Percentiles rank a stretch among this genome's conserved stretches.
Conservation (phyloP, 2,329 filamentous ascomycete species). For the Monilinia fructicola region DNA sequence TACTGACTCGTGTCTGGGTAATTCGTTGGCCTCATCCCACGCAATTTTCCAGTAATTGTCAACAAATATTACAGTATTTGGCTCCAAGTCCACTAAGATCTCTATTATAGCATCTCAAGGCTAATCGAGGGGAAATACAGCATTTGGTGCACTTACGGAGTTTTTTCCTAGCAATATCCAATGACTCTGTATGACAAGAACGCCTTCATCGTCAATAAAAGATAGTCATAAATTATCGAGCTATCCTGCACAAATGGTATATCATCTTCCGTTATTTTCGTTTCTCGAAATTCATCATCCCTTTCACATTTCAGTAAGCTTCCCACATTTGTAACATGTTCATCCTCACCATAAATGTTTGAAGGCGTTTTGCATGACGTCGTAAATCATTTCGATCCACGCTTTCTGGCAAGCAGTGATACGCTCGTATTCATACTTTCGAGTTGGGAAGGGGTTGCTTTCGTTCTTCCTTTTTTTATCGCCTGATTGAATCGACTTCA, state of each 20-base stretch:
- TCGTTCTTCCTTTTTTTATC: slow-evolving; percentile 49
- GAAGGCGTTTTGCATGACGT: slow-evolving; percentile 39
- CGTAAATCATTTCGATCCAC: slow-evolving; percentile 41
- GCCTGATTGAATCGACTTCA: slow-evolving; percentile 42
- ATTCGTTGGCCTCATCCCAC: slow-evolving; percentile 70
- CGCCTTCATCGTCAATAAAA: slow-evolving; percentile 61
- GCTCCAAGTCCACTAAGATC: slow-evolving; percentile 54
- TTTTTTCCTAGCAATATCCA: slow-evolving; percentile 43
- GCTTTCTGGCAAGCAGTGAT: slow-evolving; percentile 51
- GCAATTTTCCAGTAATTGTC: slow-evolving; percentile 63
- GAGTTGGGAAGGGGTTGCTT: slow-evolving; percentile 57
- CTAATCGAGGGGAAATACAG: not conserved
- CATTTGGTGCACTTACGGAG: slow-evolving; percentile 48
- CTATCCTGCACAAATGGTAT: slow-evolving; percentile 51
- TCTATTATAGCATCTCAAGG: slow-evolving; percentile 30
- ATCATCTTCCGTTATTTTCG: slow-evolving; percentile 38
- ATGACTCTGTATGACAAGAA: slow-evolving; percentile 50
- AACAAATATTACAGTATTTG: slow-evolving; percentile 72
- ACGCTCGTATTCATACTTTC: slow-evolving; percentile 58
- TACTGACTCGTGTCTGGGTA: slow-evolving; percentile 63
- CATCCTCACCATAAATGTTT: slow-evolving; percentile 40
- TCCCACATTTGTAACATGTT: not conserved
- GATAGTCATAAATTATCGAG: slow-evolving; percentile 63
- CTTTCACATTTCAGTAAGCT: slow-evolving; percentile 27
- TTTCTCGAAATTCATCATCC: slow-evolving; percentile 41